Conservation (phyloP, 768 basidiomycete genomes). For the Psilocybe cubensis region DNA sequence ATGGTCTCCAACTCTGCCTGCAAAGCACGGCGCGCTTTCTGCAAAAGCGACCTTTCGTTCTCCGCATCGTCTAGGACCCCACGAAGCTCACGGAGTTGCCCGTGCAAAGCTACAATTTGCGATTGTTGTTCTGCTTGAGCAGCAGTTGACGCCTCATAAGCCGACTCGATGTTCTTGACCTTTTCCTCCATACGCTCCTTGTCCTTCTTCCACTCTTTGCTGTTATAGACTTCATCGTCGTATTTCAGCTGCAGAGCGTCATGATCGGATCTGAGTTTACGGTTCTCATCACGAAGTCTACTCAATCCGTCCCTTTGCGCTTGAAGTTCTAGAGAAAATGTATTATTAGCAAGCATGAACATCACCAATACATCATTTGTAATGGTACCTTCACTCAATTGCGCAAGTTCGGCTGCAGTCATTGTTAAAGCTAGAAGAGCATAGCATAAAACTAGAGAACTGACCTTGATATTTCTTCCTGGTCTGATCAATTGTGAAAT, state of each 20-base stretch:
- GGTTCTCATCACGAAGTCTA: conserved; percentile 78
- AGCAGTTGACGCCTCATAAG: conserved; percentile 71
- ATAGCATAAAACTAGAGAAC: not conserved
- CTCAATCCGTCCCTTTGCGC: conserved; percentile 78
- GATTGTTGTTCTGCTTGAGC: conserved; percentile 82
- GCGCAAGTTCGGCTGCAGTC: conserved; percentile 73
- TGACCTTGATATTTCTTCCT: conserved; percentile 86
- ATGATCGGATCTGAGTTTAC: conserved; percentile 75
- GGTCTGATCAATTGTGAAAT: conserved; percentile 79
- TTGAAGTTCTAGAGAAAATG: conserved; percentile 60
- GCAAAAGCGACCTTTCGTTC: conserved; percentile 75
- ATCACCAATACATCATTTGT: not conserved
- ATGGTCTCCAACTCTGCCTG: conserved; percentile 84
- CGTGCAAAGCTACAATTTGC: conserved; percentile 82
- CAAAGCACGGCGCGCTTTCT: conserved; percentile 79
- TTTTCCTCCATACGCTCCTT: conserved; percentile 86
- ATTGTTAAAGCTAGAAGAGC: not conserved
- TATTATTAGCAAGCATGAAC: not conserved
- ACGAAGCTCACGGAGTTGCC: conserved; percentile 84
- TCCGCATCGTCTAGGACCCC: conserved; percentile 85
- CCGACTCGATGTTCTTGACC: conserved; percentile 74
- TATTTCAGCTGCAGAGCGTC: conserved; percentile 75
- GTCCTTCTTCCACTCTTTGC: conserved; percentile 85
- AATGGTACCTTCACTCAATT: conserved; percentile 72
- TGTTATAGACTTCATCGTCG: conserved; percentile 74